Evolutionary conservation across 2,329 filamentous ascomycete species (phyloP).

Genomic region (Colletotrichum plurivorum): DNA sequence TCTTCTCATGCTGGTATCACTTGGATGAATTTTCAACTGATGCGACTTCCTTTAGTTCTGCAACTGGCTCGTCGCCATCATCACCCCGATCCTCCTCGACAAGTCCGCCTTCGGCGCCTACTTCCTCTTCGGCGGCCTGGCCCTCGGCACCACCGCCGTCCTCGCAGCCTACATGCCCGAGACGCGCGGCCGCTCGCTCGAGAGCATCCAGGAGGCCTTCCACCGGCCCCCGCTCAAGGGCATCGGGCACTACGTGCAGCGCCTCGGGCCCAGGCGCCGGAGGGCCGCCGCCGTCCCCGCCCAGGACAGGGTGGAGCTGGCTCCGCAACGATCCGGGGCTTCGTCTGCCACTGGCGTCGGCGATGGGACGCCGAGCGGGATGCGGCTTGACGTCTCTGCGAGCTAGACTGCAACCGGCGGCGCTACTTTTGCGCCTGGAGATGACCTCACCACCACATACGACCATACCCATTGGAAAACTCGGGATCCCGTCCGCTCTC

Average conservation of each 20-base stretch:
- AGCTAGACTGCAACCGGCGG: not conserved
- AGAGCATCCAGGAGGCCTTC: slow-evolving; percentile 59
- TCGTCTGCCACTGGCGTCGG: not conserved
- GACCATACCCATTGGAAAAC: no score
- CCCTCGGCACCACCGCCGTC: slow-evolving; percentile 46
- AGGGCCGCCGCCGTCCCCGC: not conserved
- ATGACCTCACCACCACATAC: no score
- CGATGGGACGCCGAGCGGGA: not conserved
- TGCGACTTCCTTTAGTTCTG: slow-evolving; percentile 46
- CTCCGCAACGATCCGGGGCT: not conserved
- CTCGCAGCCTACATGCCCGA: slow-evolving; percentile 48
- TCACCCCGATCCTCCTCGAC: slow-evolving; percentile 57
- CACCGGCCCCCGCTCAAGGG: slow-evolving; percentile 11
- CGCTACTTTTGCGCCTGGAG: no score
- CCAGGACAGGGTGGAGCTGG: slow-evolving; percentile 4
- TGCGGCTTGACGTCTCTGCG: slow-evolving; percentile 9
- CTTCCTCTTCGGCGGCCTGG: slow-evolving; percentile 59
- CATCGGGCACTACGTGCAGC: not conserved
- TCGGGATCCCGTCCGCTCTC: no score
- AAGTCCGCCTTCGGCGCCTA: slow-evolving; percentile 58
- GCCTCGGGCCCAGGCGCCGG: not conserved
- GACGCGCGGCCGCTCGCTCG: slow-evolving; percentile 57
- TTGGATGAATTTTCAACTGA: no score
- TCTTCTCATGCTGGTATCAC: slow-evolving; percentile 42
- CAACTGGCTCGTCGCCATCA: slow-evolving; percentile 62